Conservation (phyloP, 164 flowering plant species). For the Umbellularia californica region DNA sequence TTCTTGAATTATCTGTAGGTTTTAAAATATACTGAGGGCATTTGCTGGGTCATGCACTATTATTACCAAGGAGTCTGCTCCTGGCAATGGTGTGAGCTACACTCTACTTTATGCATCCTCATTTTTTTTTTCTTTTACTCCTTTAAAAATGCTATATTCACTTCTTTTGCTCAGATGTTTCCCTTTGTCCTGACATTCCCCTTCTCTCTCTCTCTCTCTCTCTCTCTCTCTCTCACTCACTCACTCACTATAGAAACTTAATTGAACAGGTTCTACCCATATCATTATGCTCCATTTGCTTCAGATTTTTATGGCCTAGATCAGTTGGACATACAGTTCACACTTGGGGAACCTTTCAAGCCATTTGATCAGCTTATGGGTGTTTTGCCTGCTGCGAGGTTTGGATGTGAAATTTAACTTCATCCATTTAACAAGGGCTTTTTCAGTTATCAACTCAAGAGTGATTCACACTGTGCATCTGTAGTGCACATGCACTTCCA, state of each 20-base stretch:
- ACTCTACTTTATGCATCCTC: constrained; percentile 1
- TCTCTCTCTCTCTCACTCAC: background rate
- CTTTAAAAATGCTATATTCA: background rate
- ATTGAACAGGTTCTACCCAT: constrained; percentile 59
- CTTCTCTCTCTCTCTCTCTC: background rate
- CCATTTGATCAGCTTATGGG: constrained; percentile 63
- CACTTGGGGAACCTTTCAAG: constrained; percentile 54
- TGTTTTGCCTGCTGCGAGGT: constrained; percentile 69
- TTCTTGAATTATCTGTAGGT: constrained; percentile 32
- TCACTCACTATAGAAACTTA: background rate
- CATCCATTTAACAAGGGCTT: background rate
- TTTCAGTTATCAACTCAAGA: background rate
- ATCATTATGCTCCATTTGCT: constrained; percentile 69
- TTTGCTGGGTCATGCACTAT: constrained; percentile 69
- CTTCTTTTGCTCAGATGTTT: background rate
- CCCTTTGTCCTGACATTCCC: background rate
- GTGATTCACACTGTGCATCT: constrained; percentile 10
- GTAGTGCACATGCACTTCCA: constrained; percentile 65
- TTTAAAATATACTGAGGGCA: constrained; percentile 53
- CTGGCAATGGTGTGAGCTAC: constrained; percentile 54
- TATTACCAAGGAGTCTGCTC: constrained; percentile 62
- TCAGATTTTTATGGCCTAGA: constrained; percentile 48
- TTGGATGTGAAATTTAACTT: background rate
- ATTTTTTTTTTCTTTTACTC: too few relatives aligned
- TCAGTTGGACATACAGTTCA: constrained; percentile 35